These are phyloP conservation scores for Pseudogymnoascus sp. DNA, from an alignment of 2,329 filamentous ascomycete species.

Conservation along the genomic window DNA sequence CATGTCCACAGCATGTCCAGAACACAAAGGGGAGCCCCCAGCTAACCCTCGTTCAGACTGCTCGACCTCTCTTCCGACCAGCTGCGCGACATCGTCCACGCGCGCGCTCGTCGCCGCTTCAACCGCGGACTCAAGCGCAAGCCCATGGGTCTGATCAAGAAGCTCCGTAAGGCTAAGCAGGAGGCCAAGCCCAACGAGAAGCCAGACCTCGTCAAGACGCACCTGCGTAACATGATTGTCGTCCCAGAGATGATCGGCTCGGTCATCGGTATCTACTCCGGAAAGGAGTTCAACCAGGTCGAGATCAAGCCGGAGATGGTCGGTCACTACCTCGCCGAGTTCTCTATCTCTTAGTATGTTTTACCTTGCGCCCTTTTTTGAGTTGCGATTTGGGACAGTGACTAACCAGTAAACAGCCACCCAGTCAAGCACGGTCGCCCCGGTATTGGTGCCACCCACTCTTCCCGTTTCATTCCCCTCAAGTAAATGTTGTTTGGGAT, in stretches of 20 bases:
- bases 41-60: conserved; percentile 55
- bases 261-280: conserved; percentile 98
- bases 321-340: conserved; percentile 97
- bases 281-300: conserved; percentile 99
- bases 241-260: conserved; percentile 99
- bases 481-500: conserved; percentile 59
- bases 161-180: conserved; percentile 99
- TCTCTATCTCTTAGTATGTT: conserved; percentile 99
- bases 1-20: conserved; percentile 17
- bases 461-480: conserved; percentile 99
- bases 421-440: conserved; percentile 99
- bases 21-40: conserved; percentile 29
- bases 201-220: conserved; percentile 98
- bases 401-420: conserved; percentile 64
- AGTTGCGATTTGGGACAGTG: not conserved
- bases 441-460: conserved; percentile 99
- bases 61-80: conserved; percentile 97
- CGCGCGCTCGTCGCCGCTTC: conserved; percentile 96
- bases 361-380: not conserved
- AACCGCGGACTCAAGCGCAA: conserved; percentile 99
- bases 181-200: conserved; percentile 99
- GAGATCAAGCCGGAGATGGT: conserved; percentile 99
- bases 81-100: conserved; percentile 98
- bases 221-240: conserved; percentile 99
- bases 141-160: conserved; percentile 99